phyloP scores from a whole-genome alignment of 192 early-diverging fungal genomes.

The Lobosporangium transversale region DNA sequence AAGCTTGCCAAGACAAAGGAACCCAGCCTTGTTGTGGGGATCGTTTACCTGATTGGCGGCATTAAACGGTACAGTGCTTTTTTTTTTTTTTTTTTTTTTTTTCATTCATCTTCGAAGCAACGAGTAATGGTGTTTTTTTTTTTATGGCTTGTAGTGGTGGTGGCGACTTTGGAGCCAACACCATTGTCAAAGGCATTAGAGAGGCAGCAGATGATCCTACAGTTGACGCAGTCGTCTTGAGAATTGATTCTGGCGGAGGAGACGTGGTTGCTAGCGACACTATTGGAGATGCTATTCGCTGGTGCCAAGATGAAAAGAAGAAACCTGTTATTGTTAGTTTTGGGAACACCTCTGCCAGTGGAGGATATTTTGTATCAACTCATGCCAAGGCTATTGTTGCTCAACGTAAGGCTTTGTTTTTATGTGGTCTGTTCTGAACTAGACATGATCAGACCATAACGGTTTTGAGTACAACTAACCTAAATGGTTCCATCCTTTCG shows the following conservation, averaged over 20 bases:
- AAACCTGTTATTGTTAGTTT: slow-evolving; percentile 76
- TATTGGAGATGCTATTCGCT: slow-evolving; percentile 68
- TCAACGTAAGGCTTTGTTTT: slow-evolving; percentile 39
- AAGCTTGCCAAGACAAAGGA: slow-evolving; percentile 30
- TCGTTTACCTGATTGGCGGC: slow-evolving; percentile 68
- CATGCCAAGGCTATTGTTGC: slow-evolving; percentile 69
- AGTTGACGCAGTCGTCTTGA: slow-evolving; percentile 70
- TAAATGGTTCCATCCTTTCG: no score
- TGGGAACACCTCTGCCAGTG: slow-evolving; percentile 65
- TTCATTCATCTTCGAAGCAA: not conserved
- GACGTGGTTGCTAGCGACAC: slow-evolving; percentile 74
- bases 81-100: not conserved
- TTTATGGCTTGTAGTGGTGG: slow-evolving; percentile 24
- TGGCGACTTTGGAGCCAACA: slow-evolving; percentile 55
- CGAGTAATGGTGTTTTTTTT: not conserved
- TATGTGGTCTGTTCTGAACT: not conserved
- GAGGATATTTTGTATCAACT: slow-evolving; percentile 68
- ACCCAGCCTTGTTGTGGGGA: slow-evolving; percentile 63
- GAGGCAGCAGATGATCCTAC: slow-evolving; percentile 65
- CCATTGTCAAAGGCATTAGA: slow-evolving; percentile 57
- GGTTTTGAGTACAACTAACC: not conserved
- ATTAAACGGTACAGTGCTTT: slow-evolving; percentile 62
- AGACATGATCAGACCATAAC: no score
- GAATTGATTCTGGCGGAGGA: slow-evolving; percentile 79
- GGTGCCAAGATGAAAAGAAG: slow-evolving; percentile 60